phyloP scores from a whole-genome alignment of 2,329 filamentous ascomycete genomes.

The Arthrobotrys entomopaga region DNA sequence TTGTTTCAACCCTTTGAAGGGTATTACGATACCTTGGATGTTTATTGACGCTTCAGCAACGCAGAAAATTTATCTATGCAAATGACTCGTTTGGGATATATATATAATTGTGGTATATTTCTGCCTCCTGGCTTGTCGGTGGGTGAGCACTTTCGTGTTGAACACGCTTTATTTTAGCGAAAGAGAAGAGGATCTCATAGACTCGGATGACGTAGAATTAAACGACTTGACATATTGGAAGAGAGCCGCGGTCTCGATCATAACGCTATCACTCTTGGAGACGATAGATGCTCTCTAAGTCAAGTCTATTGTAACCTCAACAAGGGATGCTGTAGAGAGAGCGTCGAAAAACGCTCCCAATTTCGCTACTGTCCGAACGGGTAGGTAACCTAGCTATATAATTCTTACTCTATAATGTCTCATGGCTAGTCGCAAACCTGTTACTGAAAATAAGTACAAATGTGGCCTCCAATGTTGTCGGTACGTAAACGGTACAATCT shows the following conservation, averaged over 20 bases:
- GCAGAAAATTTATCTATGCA: too few species aligned
- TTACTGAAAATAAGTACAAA: not conserved
- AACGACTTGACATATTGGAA: not conserved
- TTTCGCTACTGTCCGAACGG: not conserved
- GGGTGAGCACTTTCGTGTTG: not conserved
- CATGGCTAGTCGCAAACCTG: not conserved
- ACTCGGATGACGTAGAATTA: not conserved
- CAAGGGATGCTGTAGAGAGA: conserved; percentile 1
- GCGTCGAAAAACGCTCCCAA: not conserved
- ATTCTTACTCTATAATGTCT: not conserved
- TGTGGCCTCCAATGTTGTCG: not conserved
- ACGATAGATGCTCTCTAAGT: not conserved
- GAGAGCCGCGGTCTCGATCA: not conserved
- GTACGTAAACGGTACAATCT: not conserved
- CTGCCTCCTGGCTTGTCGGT: not conserved
- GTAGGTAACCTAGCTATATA: not conserved
- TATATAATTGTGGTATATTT: too few species aligned
- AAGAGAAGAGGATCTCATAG: not conserved
- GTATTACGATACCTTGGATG: too few species aligned
- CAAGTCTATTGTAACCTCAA: not conserved
- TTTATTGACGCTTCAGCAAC: too few species aligned
- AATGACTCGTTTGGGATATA: too few species aligned
- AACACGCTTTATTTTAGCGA: not conserved
- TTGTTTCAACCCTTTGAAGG: too few species aligned
- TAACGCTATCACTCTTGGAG: not conserved